Evolutionary conservation across 1,284 basidiomycete species (phyloP).

Genomic region (Sporisorium sorghi): DNA sequence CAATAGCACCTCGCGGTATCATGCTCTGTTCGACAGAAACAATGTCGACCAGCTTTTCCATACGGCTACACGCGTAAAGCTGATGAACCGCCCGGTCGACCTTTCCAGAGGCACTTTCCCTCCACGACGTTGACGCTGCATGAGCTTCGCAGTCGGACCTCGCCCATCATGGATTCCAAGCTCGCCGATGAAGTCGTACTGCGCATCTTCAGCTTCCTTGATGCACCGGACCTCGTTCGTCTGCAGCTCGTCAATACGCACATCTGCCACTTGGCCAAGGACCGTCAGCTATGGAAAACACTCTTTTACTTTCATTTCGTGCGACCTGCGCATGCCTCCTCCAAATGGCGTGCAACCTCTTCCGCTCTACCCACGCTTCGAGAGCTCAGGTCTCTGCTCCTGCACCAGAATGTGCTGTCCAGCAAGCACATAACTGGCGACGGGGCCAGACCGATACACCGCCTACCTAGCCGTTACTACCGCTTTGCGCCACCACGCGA

Average conservation of each 20-base stretch:
- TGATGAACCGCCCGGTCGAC: not conserved
- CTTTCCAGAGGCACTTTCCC: not conserved
- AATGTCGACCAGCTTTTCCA: not conserved
- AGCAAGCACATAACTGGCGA: constrained; percentile 23
- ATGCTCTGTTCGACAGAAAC: not conserved
- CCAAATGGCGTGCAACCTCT: not conserved
- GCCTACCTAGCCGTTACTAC: constrained; percentile 33
- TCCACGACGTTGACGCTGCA: not conserved
- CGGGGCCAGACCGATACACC: constrained; percentile 14
- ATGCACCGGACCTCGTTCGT: constrained; percentile 22
- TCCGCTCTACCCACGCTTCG: constrained; percentile 29
- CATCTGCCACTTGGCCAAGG: constrained; percentile 31
- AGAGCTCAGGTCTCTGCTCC: constrained; percentile 37
- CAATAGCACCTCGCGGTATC: not conserved
- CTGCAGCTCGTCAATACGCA: constrained; percentile 31
- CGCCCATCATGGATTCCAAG: constrained; percentile 10
- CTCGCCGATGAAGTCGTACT: constrained; percentile 42
- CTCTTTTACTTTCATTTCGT: constrained; percentile 41
- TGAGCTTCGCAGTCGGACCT: not conserved
- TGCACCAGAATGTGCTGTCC: constrained; percentile 33
- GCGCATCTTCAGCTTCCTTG: constrained; percentile 36
- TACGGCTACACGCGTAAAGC: not conserved
- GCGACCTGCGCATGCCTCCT: constrained; percentile 3
- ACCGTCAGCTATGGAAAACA: constrained; percentile 48
- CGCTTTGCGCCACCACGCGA: not conserved